phyloP scores from a whole-genome alignment of 73 alveolate genomes.

The Stentor coeruleus region DNA sequence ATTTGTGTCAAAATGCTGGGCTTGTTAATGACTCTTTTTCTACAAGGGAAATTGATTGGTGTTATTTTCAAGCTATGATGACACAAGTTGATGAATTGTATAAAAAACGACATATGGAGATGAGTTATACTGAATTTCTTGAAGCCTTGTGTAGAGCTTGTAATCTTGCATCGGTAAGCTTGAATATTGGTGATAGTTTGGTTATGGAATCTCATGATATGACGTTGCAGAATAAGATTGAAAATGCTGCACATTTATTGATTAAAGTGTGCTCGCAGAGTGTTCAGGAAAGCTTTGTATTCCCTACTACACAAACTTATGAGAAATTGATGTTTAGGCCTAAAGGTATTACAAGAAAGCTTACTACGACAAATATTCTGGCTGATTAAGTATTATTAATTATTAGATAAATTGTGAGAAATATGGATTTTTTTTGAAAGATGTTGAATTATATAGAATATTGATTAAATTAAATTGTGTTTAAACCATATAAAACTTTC shows the following conservation, averaged over 20 bases:
- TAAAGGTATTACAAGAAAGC: not conserved
- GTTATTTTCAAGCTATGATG: constrained; percentile 72
- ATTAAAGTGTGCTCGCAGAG: not conserved
- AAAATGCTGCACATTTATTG: not conserved
- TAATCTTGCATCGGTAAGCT: constrained; percentile 37
- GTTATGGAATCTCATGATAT: not conserved
- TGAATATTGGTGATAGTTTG: not conserved
- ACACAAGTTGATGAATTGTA: constrained; percentile 76
- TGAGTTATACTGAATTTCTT: constrained; percentile 64
- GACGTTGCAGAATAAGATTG: not conserved
- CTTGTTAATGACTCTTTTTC: constrained; percentile 65
- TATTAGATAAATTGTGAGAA: too few relatives aligned
- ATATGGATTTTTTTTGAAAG: too few relatives aligned
- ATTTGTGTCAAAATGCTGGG: constrained; percentile 44
- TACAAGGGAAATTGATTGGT: constrained; percentile 58
- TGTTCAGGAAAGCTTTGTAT: not conserved
- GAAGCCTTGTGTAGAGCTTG: constrained; percentile 77
- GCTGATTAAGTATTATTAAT: too few relatives aligned
- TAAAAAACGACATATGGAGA: constrained; percentile 62
- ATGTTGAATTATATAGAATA: too few relatives aligned
- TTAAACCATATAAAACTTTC: too few relatives aligned
- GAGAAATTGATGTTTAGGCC: not conserved
- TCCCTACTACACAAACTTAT: not conserved
- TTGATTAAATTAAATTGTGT: too few relatives aligned
- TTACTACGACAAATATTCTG: not conserved